Conservation (phyloP, 805 yeast species). For the Pichia kluyveri region DNA sequence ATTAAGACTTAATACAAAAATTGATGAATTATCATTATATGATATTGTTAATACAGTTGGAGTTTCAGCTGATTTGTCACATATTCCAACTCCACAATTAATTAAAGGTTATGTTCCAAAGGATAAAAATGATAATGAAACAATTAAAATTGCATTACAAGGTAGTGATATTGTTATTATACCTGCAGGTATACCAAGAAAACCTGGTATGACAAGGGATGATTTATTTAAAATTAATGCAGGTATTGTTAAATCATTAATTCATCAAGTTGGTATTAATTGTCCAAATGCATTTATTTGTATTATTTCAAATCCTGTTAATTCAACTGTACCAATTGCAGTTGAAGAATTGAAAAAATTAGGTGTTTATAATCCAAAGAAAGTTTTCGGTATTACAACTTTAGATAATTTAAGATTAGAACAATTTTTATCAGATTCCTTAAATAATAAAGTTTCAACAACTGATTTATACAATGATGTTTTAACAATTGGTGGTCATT, state of each 20-base stretch:
- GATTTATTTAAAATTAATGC: conserved; percentile 54
- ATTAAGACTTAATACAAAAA: conserved; percentile 57
- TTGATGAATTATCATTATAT: conserved; percentile 64
- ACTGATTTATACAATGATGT: conserved; percentile 30
- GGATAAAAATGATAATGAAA: conserved; percentile 19
- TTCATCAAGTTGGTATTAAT: conserved; percentile 39
- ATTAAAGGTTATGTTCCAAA: conserved; percentile 20
- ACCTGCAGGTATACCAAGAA: conserved; percentile 59
- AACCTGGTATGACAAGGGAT: conserved; percentile 61
- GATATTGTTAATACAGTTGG: conserved; percentile 84
- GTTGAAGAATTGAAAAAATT: conserved; percentile 46
- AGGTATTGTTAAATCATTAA: conserved; percentile 40
- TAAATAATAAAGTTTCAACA: conserved; percentile 18
- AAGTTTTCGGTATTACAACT: conserved; percentile 51
- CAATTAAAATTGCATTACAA: conserved; percentile 37
- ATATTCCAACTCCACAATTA: conserved; percentile 39
- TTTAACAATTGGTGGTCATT: conserved; percentile 49
- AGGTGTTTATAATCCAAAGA: conserved; percentile 43
- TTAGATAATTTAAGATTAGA: conserved; percentile 50
- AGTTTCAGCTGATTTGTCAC: conserved; percentile 83
- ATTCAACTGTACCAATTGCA: conserved; percentile 53
- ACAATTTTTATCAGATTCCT: conserved; percentile 32
- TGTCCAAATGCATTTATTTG: conserved; percentile 46
- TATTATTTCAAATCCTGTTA: conserved; percentile 52
- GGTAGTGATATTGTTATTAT: conserved; percentile 44